Evolutionary conservation across 2,329 filamentous ascomycete species (phyloP), one percentile per base, ranked within the genome.

Genomic region (Aspergillus sp.): DNA sequence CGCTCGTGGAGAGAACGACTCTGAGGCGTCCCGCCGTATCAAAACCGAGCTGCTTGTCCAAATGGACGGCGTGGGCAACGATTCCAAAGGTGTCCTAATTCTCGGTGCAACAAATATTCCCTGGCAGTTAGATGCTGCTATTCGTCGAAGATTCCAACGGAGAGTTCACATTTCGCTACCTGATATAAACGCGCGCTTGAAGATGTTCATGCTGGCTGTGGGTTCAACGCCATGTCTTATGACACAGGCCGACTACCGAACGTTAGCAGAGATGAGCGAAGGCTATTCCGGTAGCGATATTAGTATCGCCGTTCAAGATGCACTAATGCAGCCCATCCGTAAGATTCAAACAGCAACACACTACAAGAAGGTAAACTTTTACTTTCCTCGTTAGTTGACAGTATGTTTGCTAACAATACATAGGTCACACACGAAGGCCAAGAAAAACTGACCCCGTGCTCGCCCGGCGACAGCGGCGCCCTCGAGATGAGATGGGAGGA

Each of bases 1-100:
- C 0, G 93, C 94, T 8, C 88, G 95, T 72, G 88, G 88, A 52
- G 95, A 99, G 84, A 95, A 95, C 75, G 96, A 99, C 81, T 97
- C 93, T 1, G 95, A 99, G 83, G 95, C 96, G 1, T 97, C 93
- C 56, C 87, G 95, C 64, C 91, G 95, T 76, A 99, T 99, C 84
- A 99, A 99, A 82, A 99, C 95, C 0, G 95, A 99, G 79, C 88
- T 99, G 72, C 88, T 99, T 15, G 94, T 99, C 19, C 95, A 99
- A 79, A 99, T 99, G 95, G 95, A 99, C 71, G 96, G 95, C 80
- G 95, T 99, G 9, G 96, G 95, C 65, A 94, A 96, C 66, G 95
- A 99, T 78, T 94, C 91, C 65, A 93, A 91, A 71, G 95, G 94
- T 22, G 94, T 99, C 8, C 83, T 99, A 25, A 96, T 99, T 46